Base-by-base conservation (phyloP, 495 filamentous ascomycete species). In the Daldinia caldariorum region DNA sequence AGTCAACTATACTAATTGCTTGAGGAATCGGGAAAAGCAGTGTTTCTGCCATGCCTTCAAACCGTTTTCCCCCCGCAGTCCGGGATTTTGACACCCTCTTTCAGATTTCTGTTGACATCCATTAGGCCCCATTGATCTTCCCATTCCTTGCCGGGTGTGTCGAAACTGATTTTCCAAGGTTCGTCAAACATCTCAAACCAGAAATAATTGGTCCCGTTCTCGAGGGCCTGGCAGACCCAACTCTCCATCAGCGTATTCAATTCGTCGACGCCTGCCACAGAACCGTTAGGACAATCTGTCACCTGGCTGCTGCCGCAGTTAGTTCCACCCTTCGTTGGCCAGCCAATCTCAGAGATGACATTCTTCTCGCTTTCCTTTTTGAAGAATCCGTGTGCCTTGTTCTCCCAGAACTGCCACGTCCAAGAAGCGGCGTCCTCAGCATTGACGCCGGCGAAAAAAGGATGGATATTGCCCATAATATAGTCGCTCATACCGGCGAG, bases 131-230 rank as follows among this genome's bases (percentile, higher is more conserved):
- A 98, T 74, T 97, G 91, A 73, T 96, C 92, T 80, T 99, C 95
- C 94, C 94, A 97, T 61, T 92, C 83, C 79, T 94, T 84, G 12
- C 86, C 88, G 0, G 80, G 75, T 3, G 79, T 82, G 75, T 99
- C 90, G 78, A 87, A 96, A 26, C 71, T 66, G 26, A 91, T 79
- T 80, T 97, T 97, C 95, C 95, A 99, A 3, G 94, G 93, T 80
- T 97, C 94, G 74, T 97, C 94, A 74, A 97, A 97, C 14, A 93
- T 92, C 78, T 93, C 91, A 74, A 97, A 97, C 95, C 94, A 97
- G 76, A 97, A 97, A 76, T 97, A 99, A 43, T 94, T 88, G 0
- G 93, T 97, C 63, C 89, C 89, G 67, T 94, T 94, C 37, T 81
- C 79, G 74, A 97, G 76, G 34, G 90, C 87, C 75, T 87, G 85